Percentiles rank a stretch among this genome's conserved stretches.
Evolutionary conservation across 306 rosid species (phyloP).

Genomic region (Vigna radiata): DNA sequence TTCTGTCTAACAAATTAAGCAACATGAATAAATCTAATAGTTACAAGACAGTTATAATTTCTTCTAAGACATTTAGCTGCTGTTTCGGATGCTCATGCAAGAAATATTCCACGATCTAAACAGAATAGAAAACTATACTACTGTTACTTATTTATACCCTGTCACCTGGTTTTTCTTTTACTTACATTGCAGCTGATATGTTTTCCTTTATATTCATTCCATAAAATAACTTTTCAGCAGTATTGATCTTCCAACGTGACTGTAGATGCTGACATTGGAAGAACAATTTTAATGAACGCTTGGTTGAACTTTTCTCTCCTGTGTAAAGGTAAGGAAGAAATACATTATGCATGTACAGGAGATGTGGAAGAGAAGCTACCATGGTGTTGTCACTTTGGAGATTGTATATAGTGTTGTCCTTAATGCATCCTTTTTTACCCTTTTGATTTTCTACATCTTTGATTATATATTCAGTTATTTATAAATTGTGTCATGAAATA

Average conservation of each 20-base stretch:
- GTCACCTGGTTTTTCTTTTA: neutral
- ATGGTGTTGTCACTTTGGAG: slow-evolving; percentile 15
- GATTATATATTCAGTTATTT: neutral
- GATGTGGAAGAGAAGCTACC: no score
- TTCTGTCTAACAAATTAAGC: slow-evolving; percentile 26
- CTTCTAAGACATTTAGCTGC: slow-evolving; percentile 18
- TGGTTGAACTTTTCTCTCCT: slow-evolving; percentile 4
- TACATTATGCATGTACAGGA: neutral
- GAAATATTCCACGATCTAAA: slow-evolving; percentile 14
- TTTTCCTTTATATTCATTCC: slow-evolving; percentile 30
- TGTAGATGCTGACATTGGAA: slow-evolving; percentile 7
- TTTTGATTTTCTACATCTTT: neutral
- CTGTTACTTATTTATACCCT: slow-evolving; percentile 20
- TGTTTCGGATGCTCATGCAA: slow-evolving; percentile 19
- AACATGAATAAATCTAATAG: neutral
- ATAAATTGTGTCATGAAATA: neutral
- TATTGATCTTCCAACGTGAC: slow-evolving; percentile 14
- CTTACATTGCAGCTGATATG: slow-evolving; percentile 14
- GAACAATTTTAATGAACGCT: slow-evolving; percentile 21
- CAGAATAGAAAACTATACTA: slow-evolving; percentile 4
- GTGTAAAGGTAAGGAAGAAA: slow-evolving; percentile 14
- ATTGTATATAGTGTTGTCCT: neutral
- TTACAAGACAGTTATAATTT: slow-evolving; percentile 9
- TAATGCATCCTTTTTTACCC: neutral
- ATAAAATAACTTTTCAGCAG: slow-evolving; percentile 4